Conservation (phyloP, 805 yeast species). For the Ogataea populi-albae region DNA sequence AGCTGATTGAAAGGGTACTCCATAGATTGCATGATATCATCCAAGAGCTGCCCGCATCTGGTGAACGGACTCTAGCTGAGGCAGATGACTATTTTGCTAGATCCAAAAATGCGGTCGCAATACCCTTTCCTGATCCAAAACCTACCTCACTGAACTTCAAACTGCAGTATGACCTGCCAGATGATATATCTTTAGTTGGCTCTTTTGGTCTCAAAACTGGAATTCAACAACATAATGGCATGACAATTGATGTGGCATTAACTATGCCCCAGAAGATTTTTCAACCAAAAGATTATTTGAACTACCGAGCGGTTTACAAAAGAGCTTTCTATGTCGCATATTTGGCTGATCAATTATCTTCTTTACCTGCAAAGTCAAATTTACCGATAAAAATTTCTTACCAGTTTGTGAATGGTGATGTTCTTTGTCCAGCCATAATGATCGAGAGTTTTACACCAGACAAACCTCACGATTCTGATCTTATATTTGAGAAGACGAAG, state of each 20-base stretch:
- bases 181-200: constrained; percentile 76
- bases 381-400: constrained; percentile 62
- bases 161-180: constrained; percentile 68
- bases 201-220: constrained; percentile 86
- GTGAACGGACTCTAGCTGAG: constrained; percentile 51
- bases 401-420: constrained; percentile 71
- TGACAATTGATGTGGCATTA: constrained; percentile 73
- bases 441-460: constrained; percentile 54
- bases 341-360: constrained; percentile 61
- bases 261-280: constrained; percentile 77
- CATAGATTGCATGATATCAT: constrained; percentile 71
- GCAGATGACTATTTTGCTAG: constrained; percentile 53
- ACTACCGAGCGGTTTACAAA: constrained; percentile 86
- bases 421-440: constrained; percentile 68
- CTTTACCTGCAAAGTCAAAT: constrained; percentile 50
- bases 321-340: constrained; percentile 84
- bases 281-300: constrained; percentile 84
- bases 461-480: constrained; percentile 43
- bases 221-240: constrained; percentile 56
- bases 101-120: constrained; percentile 45
- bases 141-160: constrained; percentile 68
- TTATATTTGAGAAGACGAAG: constrained; percentile 59
- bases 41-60: constrained; percentile 58
- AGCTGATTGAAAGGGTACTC: constrained; percentile 67
- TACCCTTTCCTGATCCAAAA: constrained; percentile 90